Percentiles rank a stretch among this genome's conserved stretches.
These are phyloP conservation scores for Pichia norvegensis DNA, from an alignment of 1,139 yeast species.

Conservation along the genomic window DNA sequence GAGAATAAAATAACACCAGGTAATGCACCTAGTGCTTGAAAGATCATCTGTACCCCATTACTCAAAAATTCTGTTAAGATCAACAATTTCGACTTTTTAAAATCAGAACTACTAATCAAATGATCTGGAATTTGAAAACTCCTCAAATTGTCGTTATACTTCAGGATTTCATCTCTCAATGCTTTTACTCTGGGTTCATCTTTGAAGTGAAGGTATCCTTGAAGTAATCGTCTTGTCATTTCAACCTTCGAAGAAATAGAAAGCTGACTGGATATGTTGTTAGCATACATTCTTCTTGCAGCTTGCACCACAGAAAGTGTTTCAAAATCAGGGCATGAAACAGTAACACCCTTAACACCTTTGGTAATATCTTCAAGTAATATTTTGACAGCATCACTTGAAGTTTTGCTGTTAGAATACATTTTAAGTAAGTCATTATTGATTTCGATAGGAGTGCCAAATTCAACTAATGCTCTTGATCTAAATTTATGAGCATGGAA, in stretches of 20 bases:
- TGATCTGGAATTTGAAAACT: conserved; percentile 81
- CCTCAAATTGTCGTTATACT: conserved; percentile 60
- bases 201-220: conserved; percentile 68
- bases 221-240: conserved; percentile 76
- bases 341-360: conserved; percentile 82
- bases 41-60: conserved; percentile 46
- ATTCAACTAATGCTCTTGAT: conserved; percentile 90
- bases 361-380: conserved; percentile 64
- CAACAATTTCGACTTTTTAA: conserved; percentile 32
- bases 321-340: conserved; percentile 86
- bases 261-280: conserved; percentile 56
- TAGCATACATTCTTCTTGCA: conserved; percentile 81
- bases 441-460: conserved; percentile 81
- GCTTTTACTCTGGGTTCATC: conserved; percentile 62
- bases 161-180: conserved; percentile 52
- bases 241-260: conserved; percentile 83
- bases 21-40: conserved; percentile 55
- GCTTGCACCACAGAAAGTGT: conserved; percentile 90
- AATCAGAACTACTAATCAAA: conserved; percentile 61
- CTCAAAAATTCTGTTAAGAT: conserved; percentile 42
- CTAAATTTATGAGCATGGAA: conserved; percentile 93
- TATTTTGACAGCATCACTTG: conserved; percentile 64
- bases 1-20: conserved; percentile 83
- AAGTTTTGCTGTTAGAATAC: conserved; percentile 58
- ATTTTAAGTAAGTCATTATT: conserved; percentile 53